Evolutionary conservation across 495 filamentous ascomycete genomes (phyloP), one percentile per base, ranked within the genome.

Genomic region (Aspergillus baeticus): DNA sequence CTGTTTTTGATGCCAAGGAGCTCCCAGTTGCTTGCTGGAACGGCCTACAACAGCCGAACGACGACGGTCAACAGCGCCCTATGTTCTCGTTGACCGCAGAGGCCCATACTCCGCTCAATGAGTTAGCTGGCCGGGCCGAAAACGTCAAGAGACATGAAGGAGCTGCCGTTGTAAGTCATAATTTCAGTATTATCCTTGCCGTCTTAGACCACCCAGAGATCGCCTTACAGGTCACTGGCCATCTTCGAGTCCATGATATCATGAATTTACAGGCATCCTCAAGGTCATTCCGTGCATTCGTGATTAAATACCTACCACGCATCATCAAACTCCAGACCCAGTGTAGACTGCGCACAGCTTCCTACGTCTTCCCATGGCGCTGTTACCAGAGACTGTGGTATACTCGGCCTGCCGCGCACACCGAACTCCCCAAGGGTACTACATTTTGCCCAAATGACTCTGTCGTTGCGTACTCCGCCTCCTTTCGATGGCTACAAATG

Each of bases 191-290:
- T 46, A 74, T 87, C 63, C 57, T 63, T 29, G 73, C 72, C 2
- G 57, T 90, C 18, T 55, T 77, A 31, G 60, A 66, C 6, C 66
- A 75, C 51, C 65, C 73, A 11, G 81, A 85, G 23, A 63, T 89
- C 5, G 55, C 75, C 44, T 61, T 82, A 22, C 70, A 75, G 51
- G 55, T 88, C 20, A 72, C 76, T 52, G 74, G 73, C 44, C 68
- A 77, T 36, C 77, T 89, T 44, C 54, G 63, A 10, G 61, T 81
- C 3, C 53, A 68, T 5, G 76, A 82, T 38, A 65, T 88, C 13
- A 41, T 87, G 49, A 69, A 67, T 15, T 74, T 89, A 15, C 86
- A 84, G 67, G 65, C 79, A 59, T 78, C 84, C 50, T 81, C 77
- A 57, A 80, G 75, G 49, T 62, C 69, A 36, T 87, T 87, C 66